A percentile compares a stretch with the other conserved stretches of the same genome.
These are phyloP conservation scores for Xylariaceae sp. DNA, from an alignment of 2,329 filamentous ascomycete species.

Conservation along the genomic window DNA sequence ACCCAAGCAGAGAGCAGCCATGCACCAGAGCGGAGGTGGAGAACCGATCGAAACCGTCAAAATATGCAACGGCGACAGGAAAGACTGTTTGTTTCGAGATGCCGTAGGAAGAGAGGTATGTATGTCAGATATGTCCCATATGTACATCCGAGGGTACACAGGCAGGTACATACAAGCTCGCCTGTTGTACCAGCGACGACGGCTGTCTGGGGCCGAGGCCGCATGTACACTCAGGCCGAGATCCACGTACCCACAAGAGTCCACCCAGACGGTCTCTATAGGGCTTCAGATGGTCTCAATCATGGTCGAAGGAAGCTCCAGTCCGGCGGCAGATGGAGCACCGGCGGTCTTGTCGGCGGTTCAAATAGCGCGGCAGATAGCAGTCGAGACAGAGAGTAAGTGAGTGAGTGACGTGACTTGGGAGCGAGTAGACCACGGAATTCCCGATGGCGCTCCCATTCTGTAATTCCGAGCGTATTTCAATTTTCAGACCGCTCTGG, in stretches of 20 bases:
- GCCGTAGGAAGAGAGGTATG: too few relatives aligned
- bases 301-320: not conserved
- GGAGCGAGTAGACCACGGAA: too few relatives aligned
- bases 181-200: not conserved
- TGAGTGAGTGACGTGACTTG: too few relatives aligned
- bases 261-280: too few relatives aligned
- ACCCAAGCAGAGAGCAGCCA: constrained; percentile 27
- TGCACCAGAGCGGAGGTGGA: constrained; percentile 28
- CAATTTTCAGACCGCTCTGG: constrained; percentile 13
- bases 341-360: too few relatives aligned
- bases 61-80: constrained; percentile 18
- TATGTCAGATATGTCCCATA: too few relatives aligned
- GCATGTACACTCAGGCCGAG: not conserved
- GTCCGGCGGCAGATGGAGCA: not conserved
- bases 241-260: not conserved
- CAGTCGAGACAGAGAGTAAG: too few relatives aligned
- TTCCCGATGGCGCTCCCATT: constrained; percentile 20
- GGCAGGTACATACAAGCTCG: not conserved
- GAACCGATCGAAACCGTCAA: constrained; percentile 22
- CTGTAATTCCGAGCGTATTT: constrained; percentile 18
- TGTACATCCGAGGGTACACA: not conserved
- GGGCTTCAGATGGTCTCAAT: too few relatives aligned
- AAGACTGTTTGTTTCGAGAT: not conserved
- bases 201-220: not conserved
- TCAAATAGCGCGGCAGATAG: not conserved